A percentile compares a stretch with the other conserved stretches of the same genome.
Evolutionary conservation across 768 basidiomycete genomes (phyloP).

Genomic region (Leccinum olivaceopallidum): DNA sequence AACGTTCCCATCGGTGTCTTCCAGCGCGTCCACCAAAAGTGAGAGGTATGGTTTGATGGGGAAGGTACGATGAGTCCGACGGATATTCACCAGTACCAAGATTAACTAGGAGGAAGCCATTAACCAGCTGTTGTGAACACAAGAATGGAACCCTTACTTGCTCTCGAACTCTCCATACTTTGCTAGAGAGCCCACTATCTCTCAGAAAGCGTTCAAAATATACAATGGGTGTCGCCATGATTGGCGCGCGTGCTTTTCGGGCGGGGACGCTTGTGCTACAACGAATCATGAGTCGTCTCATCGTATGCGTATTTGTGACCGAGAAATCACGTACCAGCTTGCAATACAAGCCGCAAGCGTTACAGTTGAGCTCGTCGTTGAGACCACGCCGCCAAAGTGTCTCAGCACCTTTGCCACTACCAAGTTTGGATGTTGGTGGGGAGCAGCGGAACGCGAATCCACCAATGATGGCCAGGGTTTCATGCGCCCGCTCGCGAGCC

Average conservation of each 20-base stretch:
- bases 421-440: conserved; percentile 44
- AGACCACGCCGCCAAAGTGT: conserved; percentile 84
- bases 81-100: conserved; percentile 68
- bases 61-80: conserved; percentile 68
- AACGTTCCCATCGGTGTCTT: conserved; percentile 90
- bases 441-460: conserved; percentile 67
- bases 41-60: conserved; percentile 82
- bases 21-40: conserved; percentile 77
- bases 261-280: conserved; percentile 81
- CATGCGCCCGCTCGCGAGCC: conserved; percentile 71
- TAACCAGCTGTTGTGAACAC: background rate
- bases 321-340: conserved; percentile 58
- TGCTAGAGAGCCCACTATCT: conserved; percentile 75
- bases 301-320: background rate
- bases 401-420: conserved; percentile 63
- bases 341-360: conserved; percentile 86
- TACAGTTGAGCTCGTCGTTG: conserved; percentile 89
- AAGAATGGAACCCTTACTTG: conserved; percentile 54
- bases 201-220: conserved; percentile 71
- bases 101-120: conserved; percentile 46
- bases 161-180: conserved; percentile 84
- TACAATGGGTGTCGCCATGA: conserved; percentile 64
- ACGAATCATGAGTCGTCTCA: background rate
- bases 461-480: conserved; percentile 73
- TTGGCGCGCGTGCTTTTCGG: conserved; percentile 85